Percentiles rank a stretch among this genome's conserved stretches.
Conservation (phyloP, 352 stramenopile species). For the Phytophthora podocarpi region DNA sequence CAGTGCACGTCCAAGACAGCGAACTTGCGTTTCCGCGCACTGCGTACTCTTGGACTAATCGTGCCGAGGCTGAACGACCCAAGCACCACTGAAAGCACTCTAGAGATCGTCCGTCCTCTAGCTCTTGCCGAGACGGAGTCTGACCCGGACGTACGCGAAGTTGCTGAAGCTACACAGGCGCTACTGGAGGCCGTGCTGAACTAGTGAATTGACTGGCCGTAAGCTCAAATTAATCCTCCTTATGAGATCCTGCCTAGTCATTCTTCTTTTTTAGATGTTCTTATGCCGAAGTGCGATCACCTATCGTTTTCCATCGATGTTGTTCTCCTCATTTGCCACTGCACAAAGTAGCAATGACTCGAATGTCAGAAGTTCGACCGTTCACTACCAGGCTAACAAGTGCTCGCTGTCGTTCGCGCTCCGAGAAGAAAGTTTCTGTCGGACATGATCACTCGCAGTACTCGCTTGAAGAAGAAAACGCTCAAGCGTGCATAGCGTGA, state of each 20-base stretch:
- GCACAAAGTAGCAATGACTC: background rate
- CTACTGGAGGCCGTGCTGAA: slow-evolving; percentile 57
- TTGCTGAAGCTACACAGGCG: slow-evolving; percentile 57
- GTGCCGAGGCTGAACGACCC: slow-evolving; percentile 75
- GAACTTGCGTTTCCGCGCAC: slow-evolving; percentile 81
- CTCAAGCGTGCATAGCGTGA: slow-evolving; percentile 2
- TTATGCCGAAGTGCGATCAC: too few relatives aligned
- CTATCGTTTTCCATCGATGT: background rate
- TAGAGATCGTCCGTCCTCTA: slow-evolving; percentile 81
- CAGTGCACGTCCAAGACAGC: slow-evolving; percentile 82
- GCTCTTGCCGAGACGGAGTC: slow-evolving; percentile 61
- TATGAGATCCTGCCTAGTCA: slow-evolving; percentile 22
- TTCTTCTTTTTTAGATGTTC: slow-evolving; percentile 25
- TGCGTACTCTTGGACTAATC: slow-evolving; percentile 70
- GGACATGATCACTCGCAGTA: slow-evolving; percentile 1
- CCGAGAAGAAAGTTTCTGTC: slow-evolving; percentile 10
- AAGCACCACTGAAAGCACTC: slow-evolving; percentile 62
- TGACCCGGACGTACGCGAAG: slow-evolving; percentile 80
- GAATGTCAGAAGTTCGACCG: slow-evolving; percentile 13
- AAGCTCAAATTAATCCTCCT: slow-evolving; percentile 28
- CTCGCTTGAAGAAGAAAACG: slow-evolving; percentile 4
- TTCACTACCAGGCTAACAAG: background rate
- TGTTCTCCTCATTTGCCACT: slow-evolving; percentile 1
- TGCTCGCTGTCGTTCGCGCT: slow-evolving; percentile 13
- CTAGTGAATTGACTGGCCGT: slow-evolving; percentile 35